phyloP scores from a whole-genome alignment of 2,329 filamentous ascomycete species.

The Atkinsonella hypoxylon region DNA sequence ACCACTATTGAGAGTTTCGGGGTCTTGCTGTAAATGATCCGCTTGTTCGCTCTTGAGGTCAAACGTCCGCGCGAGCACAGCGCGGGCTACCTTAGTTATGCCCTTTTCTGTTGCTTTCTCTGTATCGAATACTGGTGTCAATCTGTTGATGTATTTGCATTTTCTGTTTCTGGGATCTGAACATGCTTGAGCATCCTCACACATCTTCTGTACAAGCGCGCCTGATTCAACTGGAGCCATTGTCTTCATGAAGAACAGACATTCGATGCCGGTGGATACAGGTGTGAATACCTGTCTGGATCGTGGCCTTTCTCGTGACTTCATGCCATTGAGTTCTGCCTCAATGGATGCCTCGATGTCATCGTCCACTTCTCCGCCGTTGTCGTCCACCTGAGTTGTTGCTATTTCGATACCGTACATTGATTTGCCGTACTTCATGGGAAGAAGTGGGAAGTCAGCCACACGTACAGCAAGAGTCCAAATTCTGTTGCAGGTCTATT shows the following conservation, averaged over 20 bases:
- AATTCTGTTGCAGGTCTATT: too few species aligned
- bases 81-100: slow-evolving; percentile 49
- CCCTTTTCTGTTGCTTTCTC: slow-evolving; percentile 59
- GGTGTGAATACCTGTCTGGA: slow-evolving; percentile 38
- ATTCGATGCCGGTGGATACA: slow-evolving; percentile 46
- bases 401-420: slow-evolving; percentile 39
- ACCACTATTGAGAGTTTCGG: slow-evolving; percentile 1
- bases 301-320: slow-evolving; percentile 26
- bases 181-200: slow-evolving; percentile 37
- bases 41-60: slow-evolving; percentile 23
- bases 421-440: slow-evolving; percentile 49
- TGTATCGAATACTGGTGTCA: slow-evolving; percentile 39
- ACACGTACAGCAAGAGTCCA: too few species aligned
- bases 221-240: slow-evolving; percentile 42
- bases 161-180: slow-evolving; percentile 30
- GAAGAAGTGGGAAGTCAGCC: background rate
- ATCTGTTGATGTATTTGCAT: slow-evolving; percentile 45
- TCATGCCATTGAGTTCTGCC: slow-evolving; percentile 57
- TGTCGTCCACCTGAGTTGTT: slow-evolving; percentile 22
- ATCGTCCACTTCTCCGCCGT: slow-evolving; percentile 31
- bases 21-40: slow-evolving; percentile 7
- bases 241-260: slow-evolving; percentile 50
- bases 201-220: slow-evolving; percentile 41
- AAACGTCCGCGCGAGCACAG: slow-evolving; percentile 55
- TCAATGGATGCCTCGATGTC: slow-evolving; percentile 65